Evolutionary conservation across 371 early-diverging fungal species (phyloP), one percentile per base, ranked within the genome.

Genomic region (Mucor circinelloides): DNA sequence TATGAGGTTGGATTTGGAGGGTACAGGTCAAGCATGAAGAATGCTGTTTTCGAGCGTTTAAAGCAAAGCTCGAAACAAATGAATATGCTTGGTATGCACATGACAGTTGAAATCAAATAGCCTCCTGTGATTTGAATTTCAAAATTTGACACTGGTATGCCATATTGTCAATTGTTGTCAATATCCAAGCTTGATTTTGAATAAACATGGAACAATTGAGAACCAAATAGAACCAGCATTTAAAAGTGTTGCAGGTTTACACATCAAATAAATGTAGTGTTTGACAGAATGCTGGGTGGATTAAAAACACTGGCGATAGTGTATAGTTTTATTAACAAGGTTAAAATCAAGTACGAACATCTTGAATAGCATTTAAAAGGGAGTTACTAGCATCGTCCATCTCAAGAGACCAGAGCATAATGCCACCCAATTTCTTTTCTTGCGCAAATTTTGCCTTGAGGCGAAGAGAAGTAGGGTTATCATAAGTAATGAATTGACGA

Each of bases 391-490:
- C 6, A 56, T 70, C 70, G 57, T 70, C 74, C 76, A 76, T 76
- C 32, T 76, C 76, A 30, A 76, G 64, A 9, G 72, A 85, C 77
- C 87, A 89, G 8, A 87, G 71, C 75, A 85, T 78, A 32, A 86
- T 73, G 12, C 88, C 89, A 19, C 76, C 81, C 27, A 89, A 69
- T 8, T 72, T 64, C 9, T 79, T 71, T 15, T 74, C 63, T 28
- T 67, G 63, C 1, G 70, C 86, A 67, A 75, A 86, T 13, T 75
- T 56, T 19, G 80, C 72, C 70, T 89, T 89, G 34, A 75, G 42
- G 2, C 44, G 38, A 15, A 86, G 56, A 19, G 85, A 84, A 25
- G 70, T 36, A 2, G 73, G 75, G 40, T 87, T 84, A 58, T 89
- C 89, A 58, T 82, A 89, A 5, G 80, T 82, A 17, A 87, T 68